Percentiles rank a stretch among this genome's conserved stretches.
These are phyloP conservation scores for Alloascoidea africana DNA, from an alignment of 805 yeast genomes.

Conservation along the genomic window DNA sequence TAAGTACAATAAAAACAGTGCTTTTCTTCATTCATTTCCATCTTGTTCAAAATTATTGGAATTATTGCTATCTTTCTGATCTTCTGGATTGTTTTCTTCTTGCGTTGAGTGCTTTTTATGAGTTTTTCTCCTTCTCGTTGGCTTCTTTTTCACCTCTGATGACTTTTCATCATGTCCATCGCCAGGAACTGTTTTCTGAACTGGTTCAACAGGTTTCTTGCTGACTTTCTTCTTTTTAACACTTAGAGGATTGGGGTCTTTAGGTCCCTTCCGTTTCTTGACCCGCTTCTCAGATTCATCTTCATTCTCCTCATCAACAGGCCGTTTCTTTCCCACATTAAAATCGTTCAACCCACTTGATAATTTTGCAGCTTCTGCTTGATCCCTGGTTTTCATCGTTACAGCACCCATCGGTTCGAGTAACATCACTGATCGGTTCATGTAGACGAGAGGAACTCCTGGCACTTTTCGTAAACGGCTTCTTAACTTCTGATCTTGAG, in stretches of 20 bases:
- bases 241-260: slow-evolving; percentile 84
- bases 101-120: slow-evolving; percentile 7
- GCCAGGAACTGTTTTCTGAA: slow-evolving; percentile 7
- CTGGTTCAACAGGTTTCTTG: slow-evolving; percentile 11
- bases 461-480: slow-evolving; percentile 59
- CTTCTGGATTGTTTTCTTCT: neutral
- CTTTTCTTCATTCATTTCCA: no score
- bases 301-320: slow-evolving; percentile 9
- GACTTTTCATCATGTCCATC: slow-evolving; percentile 4
- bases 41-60: no score
- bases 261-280: slow-evolving; percentile 53
- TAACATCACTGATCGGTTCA: slow-evolving; percentile 86
- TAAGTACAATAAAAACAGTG: no score
- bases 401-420: slow-evolving; percentile 86
- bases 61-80: no score
- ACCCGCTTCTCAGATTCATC: slow-evolving; percentile 11
- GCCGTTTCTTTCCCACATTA: slow-evolving; percentile 24
- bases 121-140: slow-evolving; percentile 12
- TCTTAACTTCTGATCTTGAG: slow-evolving; percentile 63
- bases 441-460: slow-evolving; percentile 79
- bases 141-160: slow-evolving; percentile 7
- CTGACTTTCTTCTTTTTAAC: slow-evolving; percentile 67
- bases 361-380: slow-evolving; percentile 52
- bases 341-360: slow-evolving; percentile 66
- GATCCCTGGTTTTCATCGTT: slow-evolving; percentile 32